phyloP scores from a whole-genome alignment of 2,329 filamentous ascomycete species.

The Pseudogymnoascus sp. region DNA sequence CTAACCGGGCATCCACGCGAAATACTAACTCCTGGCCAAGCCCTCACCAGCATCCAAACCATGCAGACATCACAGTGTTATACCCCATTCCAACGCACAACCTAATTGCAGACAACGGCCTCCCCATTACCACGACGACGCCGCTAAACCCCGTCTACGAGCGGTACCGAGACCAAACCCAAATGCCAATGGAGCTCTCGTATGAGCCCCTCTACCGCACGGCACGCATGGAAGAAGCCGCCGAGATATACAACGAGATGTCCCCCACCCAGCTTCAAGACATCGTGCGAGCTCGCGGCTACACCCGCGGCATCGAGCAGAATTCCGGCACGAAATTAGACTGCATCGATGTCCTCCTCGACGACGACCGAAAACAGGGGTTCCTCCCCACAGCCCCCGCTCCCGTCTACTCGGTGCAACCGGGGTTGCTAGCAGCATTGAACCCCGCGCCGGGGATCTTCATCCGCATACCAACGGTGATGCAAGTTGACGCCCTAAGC shows the following conservation, averaged over 20 bases:
- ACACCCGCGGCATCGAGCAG: background rate
- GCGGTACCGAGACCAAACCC: background rate
- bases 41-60: background rate
- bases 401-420: background rate
- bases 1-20: background rate
- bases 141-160: background rate
- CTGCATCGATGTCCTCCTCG: background rate
- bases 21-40: background rate
- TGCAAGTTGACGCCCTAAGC: background rate
- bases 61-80: background rate
- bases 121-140: background rate
- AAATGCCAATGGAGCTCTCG: background rate
- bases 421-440: background rate
- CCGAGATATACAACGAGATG: background rate
- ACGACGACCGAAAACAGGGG: background rate
- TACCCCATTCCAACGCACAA: background rate
- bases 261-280: background rate
- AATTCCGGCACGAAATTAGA: background rate
- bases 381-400: background rate
- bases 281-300: background rate
- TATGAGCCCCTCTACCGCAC: background rate
- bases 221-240: background rate
- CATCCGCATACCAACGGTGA: background rate
- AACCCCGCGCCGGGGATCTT: background rate
- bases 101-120: background rate